A percentile compares a stretch with the other conserved stretches of the same genome.
Conservation (phyloP, 495 filamentous ascomycete species). For the Wilcoxina mikolae region DNA sequence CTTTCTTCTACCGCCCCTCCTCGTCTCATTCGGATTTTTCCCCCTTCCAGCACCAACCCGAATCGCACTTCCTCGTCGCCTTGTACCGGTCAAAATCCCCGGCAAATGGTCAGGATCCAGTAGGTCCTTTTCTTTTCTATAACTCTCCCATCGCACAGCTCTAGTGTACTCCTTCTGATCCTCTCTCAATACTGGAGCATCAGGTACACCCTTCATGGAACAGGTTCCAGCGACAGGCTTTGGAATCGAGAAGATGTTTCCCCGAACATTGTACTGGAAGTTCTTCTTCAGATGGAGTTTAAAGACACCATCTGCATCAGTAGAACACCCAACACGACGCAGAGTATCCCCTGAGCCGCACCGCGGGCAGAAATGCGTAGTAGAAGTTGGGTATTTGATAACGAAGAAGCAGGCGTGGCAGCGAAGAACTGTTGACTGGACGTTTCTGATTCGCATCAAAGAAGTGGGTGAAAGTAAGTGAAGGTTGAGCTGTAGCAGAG, state of each 20-base stretch:
- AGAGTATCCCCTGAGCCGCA: conserved; percentile 71
- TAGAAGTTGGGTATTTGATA: conserved; percentile 53
- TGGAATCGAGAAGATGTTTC: conserved; percentile 76
- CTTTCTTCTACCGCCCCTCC: conserved; percentile 3
- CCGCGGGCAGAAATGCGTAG: conserved; percentile 80
- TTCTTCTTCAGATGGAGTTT: conserved; percentile 82
- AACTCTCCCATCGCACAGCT: conserved; percentile 46
- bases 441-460: conserved; percentile 57
- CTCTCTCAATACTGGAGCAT: conserved; percentile 66
- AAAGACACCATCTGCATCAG: conserved; percentile 64
- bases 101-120: conserved; percentile 95
- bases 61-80: conserved; percentile 45
- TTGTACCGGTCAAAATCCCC: conserved; percentile 67
- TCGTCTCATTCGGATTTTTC: conserved; percentile 23
- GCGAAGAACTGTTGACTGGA: conserved; percentile 75
- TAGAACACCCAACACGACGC: conserved; percentile 72
- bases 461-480: conserved; percentile 64
- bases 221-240: conserved; percentile 62
- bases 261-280: conserved; percentile 86
- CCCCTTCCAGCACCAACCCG: conserved; percentile 66
- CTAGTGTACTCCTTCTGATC: conserved; percentile 87
- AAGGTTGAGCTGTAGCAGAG: conserved; percentile 83
- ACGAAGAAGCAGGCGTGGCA: conserved; percentile 90
- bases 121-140: conserved; percentile 58
- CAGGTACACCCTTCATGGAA: conserved; percentile 52